Evolutionary conservation across 2,329 filamentous ascomycete species (phyloP), one percentile per base, ranked within the genome.

Genomic region (Calycina herbarum): DNA sequence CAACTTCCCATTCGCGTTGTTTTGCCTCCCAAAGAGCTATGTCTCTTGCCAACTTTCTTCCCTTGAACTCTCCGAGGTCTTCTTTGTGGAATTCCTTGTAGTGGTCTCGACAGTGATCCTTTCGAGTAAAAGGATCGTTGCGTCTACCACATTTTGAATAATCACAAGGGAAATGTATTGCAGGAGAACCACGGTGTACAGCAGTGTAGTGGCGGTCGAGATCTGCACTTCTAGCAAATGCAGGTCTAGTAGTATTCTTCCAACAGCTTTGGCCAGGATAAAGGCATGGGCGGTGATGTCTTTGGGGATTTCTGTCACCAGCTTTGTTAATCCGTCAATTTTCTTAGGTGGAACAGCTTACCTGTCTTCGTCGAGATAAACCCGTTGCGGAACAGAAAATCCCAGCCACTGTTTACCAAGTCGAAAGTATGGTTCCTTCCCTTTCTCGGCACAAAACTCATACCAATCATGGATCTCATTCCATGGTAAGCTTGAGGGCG

Each of bases 71-170:
- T 0, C 72, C 71, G 17, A 77, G 62, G 62, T 82, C 78, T 56
- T 79, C 75, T 45, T 81, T 78, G 67, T 84, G 82, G 64, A 77
- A 82, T 61, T 82, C 80, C 31, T 81, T 74, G 48, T 81, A 72
- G 67, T 85, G 82, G 65, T 84, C 82, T 27, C 78, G 74, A 59
- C 80, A 77, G 69, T 84, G 82, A 66, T 85, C 82, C 61, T 79
- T 77, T 10, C 82, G 73, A 1, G 77, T 79, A 67, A 84, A 84
- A 0, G 80, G 77, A 15, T 73, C 69, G 0, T 66, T 62, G 0
- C 70, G 69, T 1, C 78, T 69, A 35, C 61, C 58, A 58, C 79
- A 80, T 10, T 67, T 71, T 1, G 61, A 59, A 20, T 72, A 73
- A 24, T 72, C 67, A 66, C 79, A 80, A 15, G 68, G 67, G 56